Evolutionary conservation across 768 basidiomycete genomes (phyloP).

Genomic region (Tubosaeta brunneosetosa): DNA sequence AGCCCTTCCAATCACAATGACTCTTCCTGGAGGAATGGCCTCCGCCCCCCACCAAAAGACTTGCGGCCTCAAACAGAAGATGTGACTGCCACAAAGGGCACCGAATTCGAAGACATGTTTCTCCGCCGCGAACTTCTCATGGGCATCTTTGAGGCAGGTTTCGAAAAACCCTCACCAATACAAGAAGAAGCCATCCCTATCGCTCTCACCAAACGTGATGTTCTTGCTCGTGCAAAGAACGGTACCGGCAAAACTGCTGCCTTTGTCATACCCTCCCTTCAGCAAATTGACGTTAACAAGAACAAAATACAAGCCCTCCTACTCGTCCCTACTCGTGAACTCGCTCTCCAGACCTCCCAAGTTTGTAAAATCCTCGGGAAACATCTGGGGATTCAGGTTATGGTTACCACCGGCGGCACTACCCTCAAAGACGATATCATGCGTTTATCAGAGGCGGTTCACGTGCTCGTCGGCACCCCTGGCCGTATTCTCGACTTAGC

Average conservation of each 20-base stretch:
- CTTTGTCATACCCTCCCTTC: constrained; percentile 95
- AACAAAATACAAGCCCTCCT: constrained; percentile 93
- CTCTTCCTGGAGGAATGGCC: constrained; percentile 65
- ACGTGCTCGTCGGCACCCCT: constrained; percentile 96
- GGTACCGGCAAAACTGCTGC: constrained; percentile 98
- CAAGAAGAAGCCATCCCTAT: constrained; percentile 99
- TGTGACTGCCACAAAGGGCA: constrained; percentile 88
- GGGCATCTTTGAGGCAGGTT: constrained; percentile 99
- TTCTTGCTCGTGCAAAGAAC: constrained; percentile 94
- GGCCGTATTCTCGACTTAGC: constrained; percentile 94
- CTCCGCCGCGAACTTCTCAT: constrained; percentile 93
- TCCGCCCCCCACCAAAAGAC: constrained; percentile 88
- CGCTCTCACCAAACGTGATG: constrained; percentile 87
- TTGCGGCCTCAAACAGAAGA: constrained; percentile 94
- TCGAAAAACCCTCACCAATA: constrained; percentile 94
- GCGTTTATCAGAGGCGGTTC: constrained; percentile 82
- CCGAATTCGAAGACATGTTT: constrained; percentile 94
- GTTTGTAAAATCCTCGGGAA: constrained; percentile 97
- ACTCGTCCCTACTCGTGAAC: constrained; percentile 97
- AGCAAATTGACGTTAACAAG: constrained; percentile 80
- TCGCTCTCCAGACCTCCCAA: constrained; percentile 97
- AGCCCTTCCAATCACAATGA: constrained; percentile 30
- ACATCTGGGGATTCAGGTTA: constrained; percentile 92
- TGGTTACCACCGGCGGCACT: constrained; percentile 99
- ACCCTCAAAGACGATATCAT: constrained; percentile 98